These are phyloP conservation scores for Chrysosporium keratinophilum DNA, from an alignment of 2,329 filamentous ascomycete genomes.

Conservation along the genomic window DNA sequence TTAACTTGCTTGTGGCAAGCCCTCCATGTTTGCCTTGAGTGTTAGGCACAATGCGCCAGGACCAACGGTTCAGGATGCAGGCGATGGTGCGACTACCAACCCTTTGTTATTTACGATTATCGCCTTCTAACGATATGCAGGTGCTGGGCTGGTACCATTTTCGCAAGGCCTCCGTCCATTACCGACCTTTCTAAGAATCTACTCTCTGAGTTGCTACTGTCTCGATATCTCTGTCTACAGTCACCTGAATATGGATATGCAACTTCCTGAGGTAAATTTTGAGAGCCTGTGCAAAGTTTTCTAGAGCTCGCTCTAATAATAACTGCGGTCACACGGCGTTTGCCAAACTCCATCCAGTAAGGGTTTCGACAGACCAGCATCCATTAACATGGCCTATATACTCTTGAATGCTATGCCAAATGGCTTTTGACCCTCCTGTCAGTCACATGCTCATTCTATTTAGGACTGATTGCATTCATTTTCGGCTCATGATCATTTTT, in stretches of 20 bases:
- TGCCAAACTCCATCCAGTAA: background rate
- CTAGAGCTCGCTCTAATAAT: background rate
- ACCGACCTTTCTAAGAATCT: background rate
- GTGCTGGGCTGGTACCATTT: background rate
- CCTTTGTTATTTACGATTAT: background rate
- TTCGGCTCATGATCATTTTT: background rate
- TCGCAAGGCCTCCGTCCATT: background rate
- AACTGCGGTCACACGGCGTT: constrained; percentile 2
- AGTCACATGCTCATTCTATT: constrained; percentile 8
- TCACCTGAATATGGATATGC: background rate
- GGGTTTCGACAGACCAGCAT: background rate
- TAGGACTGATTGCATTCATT: background rate
- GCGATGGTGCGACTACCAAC: constrained; percentile 1
- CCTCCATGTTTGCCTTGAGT: background rate
- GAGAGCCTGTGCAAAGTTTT: too few species aligned
- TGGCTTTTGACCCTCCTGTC: background rate
- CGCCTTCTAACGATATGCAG: background rate
- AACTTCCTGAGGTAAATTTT: background rate
- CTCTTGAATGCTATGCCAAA: background rate
- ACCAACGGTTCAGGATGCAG: background rate
- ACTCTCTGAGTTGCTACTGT: background rate
- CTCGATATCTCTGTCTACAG: background rate
- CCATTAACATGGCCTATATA: background rate
- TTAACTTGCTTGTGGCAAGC: too few species aligned
- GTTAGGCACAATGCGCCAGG: background rate